Conservation (phyloP, 1,284 basidiomycete genomes). For the Cutaneotrichosporon arboriforme region DNA sequence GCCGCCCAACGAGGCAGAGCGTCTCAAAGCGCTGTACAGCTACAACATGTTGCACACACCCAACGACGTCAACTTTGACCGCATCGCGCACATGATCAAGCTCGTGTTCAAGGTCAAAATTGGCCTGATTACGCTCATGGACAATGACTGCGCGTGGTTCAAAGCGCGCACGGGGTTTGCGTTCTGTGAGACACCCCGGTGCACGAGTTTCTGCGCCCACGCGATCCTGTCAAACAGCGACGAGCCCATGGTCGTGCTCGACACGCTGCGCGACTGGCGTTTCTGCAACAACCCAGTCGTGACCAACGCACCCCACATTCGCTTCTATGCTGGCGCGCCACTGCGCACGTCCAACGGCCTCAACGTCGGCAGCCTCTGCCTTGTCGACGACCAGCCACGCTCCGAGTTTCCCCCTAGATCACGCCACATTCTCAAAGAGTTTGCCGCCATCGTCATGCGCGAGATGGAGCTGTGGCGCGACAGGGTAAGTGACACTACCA, state of each 20-base stretch:
- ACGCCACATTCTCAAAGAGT: slow-evolving; percentile 87
- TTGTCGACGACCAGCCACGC: slow-evolving; percentile 78
- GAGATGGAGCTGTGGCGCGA: slow-evolving; percentile 94
- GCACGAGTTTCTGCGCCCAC: slow-evolving; percentile 12
- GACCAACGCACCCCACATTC: slow-evolving; percentile 59
- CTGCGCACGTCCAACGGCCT: slow-evolving; percentile 80
- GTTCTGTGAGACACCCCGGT: not conserved
- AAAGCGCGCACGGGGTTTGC: slow-evolving; percentile 72
- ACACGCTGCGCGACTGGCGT: slow-evolving; percentile 77
- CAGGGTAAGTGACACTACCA: slow-evolving; percentile 55
- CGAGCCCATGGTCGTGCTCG: slow-evolving; percentile 80
- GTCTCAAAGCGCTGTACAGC: slow-evolving; percentile 68
- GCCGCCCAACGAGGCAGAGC: slow-evolving; percentile 71
- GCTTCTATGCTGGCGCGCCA: slow-evolving; percentile 90
- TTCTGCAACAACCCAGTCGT: slow-evolving; percentile 72
- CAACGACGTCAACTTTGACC: slow-evolving; percentile 82
- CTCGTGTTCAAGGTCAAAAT: slow-evolving; percentile 86
- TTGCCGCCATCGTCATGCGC: slow-evolving; percentile 86
- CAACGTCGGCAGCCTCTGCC: slow-evolving; percentile 81
- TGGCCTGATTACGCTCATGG: slow-evolving; percentile 71
- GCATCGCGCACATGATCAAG: slow-evolving; percentile 81
- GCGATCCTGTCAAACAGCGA: slow-evolving; percentile 58
- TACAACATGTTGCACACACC: slow-evolving; percentile 83
- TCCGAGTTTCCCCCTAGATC: slow-evolving; percentile 82
- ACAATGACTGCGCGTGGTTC: slow-evolving; percentile 78